Base-by-base conservation (phyloP, 148 eudicot species). In the Rhododendron kiyosumense region DNA sequence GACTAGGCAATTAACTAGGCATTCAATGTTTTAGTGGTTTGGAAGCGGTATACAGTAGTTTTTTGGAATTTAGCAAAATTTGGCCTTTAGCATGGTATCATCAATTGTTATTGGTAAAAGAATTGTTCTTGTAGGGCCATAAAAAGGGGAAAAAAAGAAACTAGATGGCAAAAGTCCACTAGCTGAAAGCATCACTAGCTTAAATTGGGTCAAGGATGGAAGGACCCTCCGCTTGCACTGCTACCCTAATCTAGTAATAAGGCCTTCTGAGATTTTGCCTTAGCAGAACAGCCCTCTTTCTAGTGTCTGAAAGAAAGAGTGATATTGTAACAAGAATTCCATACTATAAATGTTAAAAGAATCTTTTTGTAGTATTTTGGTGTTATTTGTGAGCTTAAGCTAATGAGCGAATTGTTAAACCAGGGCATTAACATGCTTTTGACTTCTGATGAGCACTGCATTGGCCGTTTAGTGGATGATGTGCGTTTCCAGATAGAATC, bases 351-450 rank as follows among this genome's bases (percentile, higher is more conserved):
- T 10, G 51, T n/a, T 69, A 18, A 5, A 14, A 26, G 22, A 75
- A 3, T 7, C 12, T 77, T 34, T 18, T 43, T 78, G 26, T 85
- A 41, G 15, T 36, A 20, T 30, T 32, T 48, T 6, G 7, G 48
- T 73, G 52, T n/a, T 49, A 34, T 52, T 59, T 86, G 57, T 86
- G 24, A n/a, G 45, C 48, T 4, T 75, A 28, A 45, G 54, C 90
- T 91, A 79, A 87, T 69, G 36, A 84, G 49, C 52, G 3, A 52
- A 73, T 84, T 88, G 71, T 63, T 24, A 81, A 85, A 36, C 65
- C 91, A 96, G 99, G 98, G 98, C 81, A 92, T 95, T 54, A 94
- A 96, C 90, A 93, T 96, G 90, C 91, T 96, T 84, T 89, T 96
- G 83, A 92, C 92, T 82, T 89, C 94, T 84, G 94, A 95, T 85